These are phyloP conservation scores for Creolimax fragrantissima DNA, from an alignment of 78 protist species.

Conservation along the genomic window DNA sequence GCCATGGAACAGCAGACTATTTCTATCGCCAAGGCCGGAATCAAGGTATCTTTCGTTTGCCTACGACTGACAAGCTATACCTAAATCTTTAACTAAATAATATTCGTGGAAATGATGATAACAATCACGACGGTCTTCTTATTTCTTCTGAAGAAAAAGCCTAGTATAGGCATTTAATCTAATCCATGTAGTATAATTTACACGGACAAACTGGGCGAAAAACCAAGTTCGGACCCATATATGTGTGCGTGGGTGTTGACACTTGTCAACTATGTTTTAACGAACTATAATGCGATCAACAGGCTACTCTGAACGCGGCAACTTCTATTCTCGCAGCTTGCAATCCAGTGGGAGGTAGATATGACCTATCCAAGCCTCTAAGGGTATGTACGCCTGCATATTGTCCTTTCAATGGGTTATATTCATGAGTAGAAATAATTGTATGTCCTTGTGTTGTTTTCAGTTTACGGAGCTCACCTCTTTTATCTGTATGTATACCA, in stretches of 20 bases:
- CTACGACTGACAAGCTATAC: too few species aligned
- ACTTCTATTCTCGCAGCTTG: conserved; percentile 94
- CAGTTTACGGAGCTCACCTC: too few species aligned
- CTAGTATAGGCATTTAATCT: too few species aligned
- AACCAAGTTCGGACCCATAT: too few species aligned
- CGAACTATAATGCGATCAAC: background rate
- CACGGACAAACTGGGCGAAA: too few species aligned
- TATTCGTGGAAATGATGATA: too few species aligned
- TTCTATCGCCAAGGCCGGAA: conserved; percentile 98
- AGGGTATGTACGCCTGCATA: background rate
- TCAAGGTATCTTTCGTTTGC: conserved; percentile 50
- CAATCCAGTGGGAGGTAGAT: conserved; percentile 85
- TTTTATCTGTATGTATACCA: too few species aligned
- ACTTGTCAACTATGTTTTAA: too few species aligned
- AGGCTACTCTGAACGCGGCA: conserved; percentile 94
- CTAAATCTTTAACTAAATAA: too few species aligned
- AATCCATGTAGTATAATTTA: background rate
- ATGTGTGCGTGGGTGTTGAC: background rate
- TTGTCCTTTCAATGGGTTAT: background rate
- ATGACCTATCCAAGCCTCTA: conserved; percentile 55
- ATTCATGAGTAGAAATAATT: background rate
- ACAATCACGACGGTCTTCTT: too few species aligned
- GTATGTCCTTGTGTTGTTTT: too few species aligned
- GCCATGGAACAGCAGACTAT: conserved; percentile 99
- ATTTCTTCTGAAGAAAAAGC: too few species aligned